A percentile compares a stretch with the other conserved stretches of the same genome.
phyloP scores from a whole-genome alignment of 805 yeast species.

The Scheffersomyces coipomensis region DNA sequence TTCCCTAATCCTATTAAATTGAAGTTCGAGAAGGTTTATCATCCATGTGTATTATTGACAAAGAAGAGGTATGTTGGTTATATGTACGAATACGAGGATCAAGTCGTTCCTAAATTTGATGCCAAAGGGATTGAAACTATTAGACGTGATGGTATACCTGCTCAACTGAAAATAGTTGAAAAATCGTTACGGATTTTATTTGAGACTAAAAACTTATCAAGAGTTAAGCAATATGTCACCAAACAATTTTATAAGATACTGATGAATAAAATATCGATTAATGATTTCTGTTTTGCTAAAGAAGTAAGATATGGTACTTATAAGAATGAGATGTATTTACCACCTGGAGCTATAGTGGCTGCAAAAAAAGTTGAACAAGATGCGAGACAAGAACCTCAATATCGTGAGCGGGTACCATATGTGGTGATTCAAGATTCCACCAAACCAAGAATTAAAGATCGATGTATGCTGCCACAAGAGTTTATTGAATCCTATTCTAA shows the following conservation, averaged over 20 bases:
- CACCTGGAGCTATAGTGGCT: conserved; percentile 92
- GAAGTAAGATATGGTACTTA: conserved; percentile 86
- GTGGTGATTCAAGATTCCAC: conserved; percentile 59
- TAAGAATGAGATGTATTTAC: conserved; percentile 67
- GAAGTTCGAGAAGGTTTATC: conserved; percentile 91
- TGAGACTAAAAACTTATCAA: conserved; percentile 67
- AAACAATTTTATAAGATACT: conserved; percentile 67
- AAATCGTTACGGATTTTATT: conserved; percentile 66
- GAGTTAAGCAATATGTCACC: conserved; percentile 63
- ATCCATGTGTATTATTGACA: conserved; percentile 73
- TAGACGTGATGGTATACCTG: conserved; percentile 91
- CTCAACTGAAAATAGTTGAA: conserved; percentile 81
- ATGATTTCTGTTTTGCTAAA: conserved; percentile 89
- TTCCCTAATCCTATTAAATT: conserved; percentile 82
- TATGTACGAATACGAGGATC: conserved; percentile 60
- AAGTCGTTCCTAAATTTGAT: conserved; percentile 68
- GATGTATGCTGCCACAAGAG: conserved; percentile 78
- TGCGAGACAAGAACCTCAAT: conserved; percentile 78
- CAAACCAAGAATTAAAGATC: conserved; percentile 66
- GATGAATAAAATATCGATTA: conserved; percentile 60
- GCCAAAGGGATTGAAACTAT: conserved; percentile 97
- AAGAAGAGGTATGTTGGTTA: conserved; percentile 93
- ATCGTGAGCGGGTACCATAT: conserved; percentile 84
- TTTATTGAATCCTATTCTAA: conserved; percentile 43
- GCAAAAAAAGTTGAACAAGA: conserved; percentile 61